Evolutionary conservation across 2,329 filamentous ascomycete genomes (phyloP).

Genomic region (Endoconidiophora laricicola): DNA sequence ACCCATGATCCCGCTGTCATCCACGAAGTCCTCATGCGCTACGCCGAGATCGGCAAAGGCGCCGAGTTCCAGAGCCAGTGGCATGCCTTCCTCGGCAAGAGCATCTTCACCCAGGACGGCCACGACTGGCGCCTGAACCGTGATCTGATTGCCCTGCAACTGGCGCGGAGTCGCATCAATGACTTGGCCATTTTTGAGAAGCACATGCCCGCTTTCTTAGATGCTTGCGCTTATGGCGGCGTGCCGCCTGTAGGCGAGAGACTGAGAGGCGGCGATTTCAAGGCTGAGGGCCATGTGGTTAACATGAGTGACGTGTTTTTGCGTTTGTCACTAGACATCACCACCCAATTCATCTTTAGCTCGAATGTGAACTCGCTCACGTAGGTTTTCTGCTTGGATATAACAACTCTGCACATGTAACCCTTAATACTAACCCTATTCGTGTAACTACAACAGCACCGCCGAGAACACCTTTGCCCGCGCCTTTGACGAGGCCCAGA

Average conservation of each 20-base stretch:
- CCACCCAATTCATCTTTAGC: conserved; percentile 76
- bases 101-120: conserved; percentile 69
- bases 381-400: conserved; percentile 6
- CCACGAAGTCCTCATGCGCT: conserved; percentile 80
- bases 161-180: conserved; percentile 68
- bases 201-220: conserved; percentile 34
- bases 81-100: conserved; percentile 57
- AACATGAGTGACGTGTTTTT: conserved; percentile 68
- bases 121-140: conserved; percentile 62
- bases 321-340: conserved; percentile 68
- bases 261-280: conserved; percentile 41
- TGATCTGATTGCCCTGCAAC: conserved; percentile 72
- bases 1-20: conserved; percentile 80
- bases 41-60: conserved; percentile 70
- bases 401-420: not conserved
- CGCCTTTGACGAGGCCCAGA: conserved; percentile 66
- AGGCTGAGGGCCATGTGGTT: conserved; percentile 29
- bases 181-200: conserved; percentile 69
- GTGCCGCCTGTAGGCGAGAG: conserved; percentile 26
- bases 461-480: conserved; percentile 55
- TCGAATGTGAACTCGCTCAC: conserved; percentile 2
- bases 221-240: conserved; percentile 1
- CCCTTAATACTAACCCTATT: not conserved
- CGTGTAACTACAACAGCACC: conserved; percentile 23
- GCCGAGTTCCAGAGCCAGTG: conserved; percentile 57